Evolutionary conservation across 768 basidiomycete genomes (phyloP).

Genomic region (Hydnum rufescens): DNA sequence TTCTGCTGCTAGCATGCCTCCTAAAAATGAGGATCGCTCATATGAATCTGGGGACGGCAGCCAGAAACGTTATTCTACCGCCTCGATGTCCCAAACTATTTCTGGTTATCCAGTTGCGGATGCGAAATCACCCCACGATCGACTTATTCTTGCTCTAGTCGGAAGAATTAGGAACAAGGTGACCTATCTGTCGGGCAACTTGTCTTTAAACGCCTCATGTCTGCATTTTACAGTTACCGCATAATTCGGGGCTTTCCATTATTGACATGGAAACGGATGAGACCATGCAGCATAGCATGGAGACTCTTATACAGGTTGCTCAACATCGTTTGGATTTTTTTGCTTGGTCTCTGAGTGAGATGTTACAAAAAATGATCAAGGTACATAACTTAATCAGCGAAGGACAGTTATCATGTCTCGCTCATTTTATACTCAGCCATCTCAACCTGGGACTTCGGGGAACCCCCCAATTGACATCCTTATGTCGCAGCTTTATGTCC

Average conservation of each 20-base stretch:
- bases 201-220: too few relatives aligned
- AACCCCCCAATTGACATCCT: conserved; percentile 46
- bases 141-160: background rate
- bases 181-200: background rate
- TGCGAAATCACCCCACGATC: background rate
- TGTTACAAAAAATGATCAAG: conserved; percentile 59
- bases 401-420: conserved; percentile 1
- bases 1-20: too few relatives aligned
- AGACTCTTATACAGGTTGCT: conserved; percentile 63
- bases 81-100: too few relatives aligned
- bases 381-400: conserved; percentile 22
- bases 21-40: too few relatives aligned
- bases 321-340: conserved; percentile 63
- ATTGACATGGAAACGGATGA: conserved; percentile 56
- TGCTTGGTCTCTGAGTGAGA: conserved; percentile 53
- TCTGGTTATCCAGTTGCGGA: background rate
- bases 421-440: background rate
- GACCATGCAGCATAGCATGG: conserved; percentile 54
- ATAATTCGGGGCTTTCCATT: conserved; percentile 57
- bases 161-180: background rate
- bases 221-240: conserved; percentile 42
- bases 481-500: conserved; percentile 70
- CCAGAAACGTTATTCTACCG: too few relatives aligned
- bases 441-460: conserved; percentile 23
- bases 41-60: too few relatives aligned